Base-by-base conservation (phyloP, 1,284 basidiomycete species). In the Boletus semigastroideus region DNA sequence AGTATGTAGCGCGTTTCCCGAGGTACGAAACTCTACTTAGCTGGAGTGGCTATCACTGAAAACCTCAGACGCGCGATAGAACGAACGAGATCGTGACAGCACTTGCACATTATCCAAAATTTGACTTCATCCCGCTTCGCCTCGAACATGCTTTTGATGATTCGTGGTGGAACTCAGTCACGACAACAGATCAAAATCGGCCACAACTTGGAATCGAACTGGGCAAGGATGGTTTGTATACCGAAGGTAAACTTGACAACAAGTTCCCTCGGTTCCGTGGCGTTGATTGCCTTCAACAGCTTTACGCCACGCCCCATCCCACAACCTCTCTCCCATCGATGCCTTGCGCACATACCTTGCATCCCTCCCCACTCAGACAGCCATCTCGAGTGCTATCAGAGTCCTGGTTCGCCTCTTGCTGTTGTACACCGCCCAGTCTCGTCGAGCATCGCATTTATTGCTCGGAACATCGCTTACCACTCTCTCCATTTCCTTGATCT, bases 391-490 rank as follows among this genome's bases (percentile, higher is more conserved):
- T 28, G 77, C 87, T 0, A 74, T 89, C 28, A 77, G 81, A 44
- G 82, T 78, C 33, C 77, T 94, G 37, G 77, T 78, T 46, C 83
- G 88, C 19, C 68, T 91, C 16, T 75, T 95, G 11, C 74, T 94
- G n/a, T 71, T 86, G 5, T 74, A 87, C 56, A 84, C 85, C 1
- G 83, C 91, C 1, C 66, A 70, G 19, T 74, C 78, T 1, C 78
- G 78, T 5, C 66, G 70, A 11, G 83, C 86, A 42, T 89, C 89
- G 0, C 90, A 94, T 64, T 73, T 94, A 10, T 72, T 93, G 6
- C 75, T 92, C n/a, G 92, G 91, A 51, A 88, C 90, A 20, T 89
- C 86, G 1, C 75, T 92, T 14, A 93, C 92, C 0, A 84, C 87
- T 0, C 77, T 94, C 16, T 91, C 92, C 0, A 78, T 93, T 45